Evolutionary conservation across 2,329 filamentous ascomycete species (phyloP), one percentile per base, ranked within the genome.

Genomic region (Trichophyton benhamiae): DNA sequence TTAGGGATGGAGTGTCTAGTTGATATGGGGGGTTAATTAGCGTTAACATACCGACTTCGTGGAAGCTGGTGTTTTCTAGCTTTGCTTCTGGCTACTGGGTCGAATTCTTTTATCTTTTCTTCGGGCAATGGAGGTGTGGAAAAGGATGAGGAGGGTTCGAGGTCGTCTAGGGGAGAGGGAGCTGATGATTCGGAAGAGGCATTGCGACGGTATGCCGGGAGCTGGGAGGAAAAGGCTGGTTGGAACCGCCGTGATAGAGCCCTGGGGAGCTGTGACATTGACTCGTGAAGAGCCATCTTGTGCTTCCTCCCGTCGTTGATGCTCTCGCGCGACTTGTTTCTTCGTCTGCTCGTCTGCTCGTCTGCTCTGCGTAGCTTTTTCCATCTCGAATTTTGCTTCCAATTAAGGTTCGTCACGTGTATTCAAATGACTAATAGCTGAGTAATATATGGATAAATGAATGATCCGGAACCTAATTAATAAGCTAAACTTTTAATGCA

Each of bases 31-130:
- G 9, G 9, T 38, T 11, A 38, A 11, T 13, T 38, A 9, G 33
- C 11, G n/a, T 17, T 17, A 58, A 68, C 72, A 61, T 72, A 83
- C 81, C 81, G 81, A 78, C 80, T 81, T 11, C 77, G 73, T 7
- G 82, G 82, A 17, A 78, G 67, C 63, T 75, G 71, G 6, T 62
- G 68, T 63, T 70, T 75, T 42, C 81, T 75, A 64, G 71, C 70
- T 61, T 72, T 76, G 53, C 79, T 77, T 61, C 74, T 74, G 49
- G 72, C 75, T 62, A 80, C 65, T 0, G 81, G 80, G 64, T 83
- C 76, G 63, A 78, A 84, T 62, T 71, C 70, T 66, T 79, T 74
- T 58, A 76, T 71, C 8, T 73, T 66, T n/a, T 76, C 72, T 57
- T 74, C 72, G 33, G 75, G 61, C 22, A 73, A 53, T 71, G 71